These are phyloP conservation scores for Trichoderma parareesei DNA, from an alignment of 495 filamentous ascomycete genomes.

Conservation along the genomic window DNA sequence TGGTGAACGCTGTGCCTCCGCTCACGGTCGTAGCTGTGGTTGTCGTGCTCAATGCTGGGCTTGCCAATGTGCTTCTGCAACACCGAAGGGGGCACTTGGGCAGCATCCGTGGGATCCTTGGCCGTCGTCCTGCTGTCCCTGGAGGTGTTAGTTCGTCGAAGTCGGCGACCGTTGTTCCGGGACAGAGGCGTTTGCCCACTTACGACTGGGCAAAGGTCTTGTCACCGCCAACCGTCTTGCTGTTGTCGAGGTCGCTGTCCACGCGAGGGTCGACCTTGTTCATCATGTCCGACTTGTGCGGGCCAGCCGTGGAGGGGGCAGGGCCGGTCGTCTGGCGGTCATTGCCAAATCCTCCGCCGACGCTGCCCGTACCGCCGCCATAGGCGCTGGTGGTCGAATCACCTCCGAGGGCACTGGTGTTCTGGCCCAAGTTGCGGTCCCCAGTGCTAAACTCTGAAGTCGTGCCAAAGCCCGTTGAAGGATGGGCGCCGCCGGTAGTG, in stretches of 20 bases:
- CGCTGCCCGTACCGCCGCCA: conserved; percentile 25
- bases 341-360: conserved; percentile 19
- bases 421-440: conserved; percentile 1
- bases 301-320: conserved; percentile 31
- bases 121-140: neutral
- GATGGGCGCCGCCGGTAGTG: conserved; percentile 18
- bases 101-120: conserved; percentile 36
- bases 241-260: conserved; percentile 41
- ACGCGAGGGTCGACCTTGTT: conserved; percentile 51
- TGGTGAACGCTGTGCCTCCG: conserved; percentile 30
- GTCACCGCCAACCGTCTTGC: conserved; percentile 35
- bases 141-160: conserved; percentile 5
- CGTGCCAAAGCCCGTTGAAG: conserved; percentile 25
- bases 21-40: conserved; percentile 25
- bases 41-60: conserved; percentile 31
- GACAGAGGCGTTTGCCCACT: conserved; percentile 20
- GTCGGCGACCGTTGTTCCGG: neutral
- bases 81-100: conserved; percentile 41
- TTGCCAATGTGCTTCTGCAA: conserved; percentile 29
- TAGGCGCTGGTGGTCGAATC: conserved; percentile 15
- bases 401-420: conserved; percentile 10
- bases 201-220: conserved; percentile 38
- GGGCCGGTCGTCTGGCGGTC: conserved; percentile 20
- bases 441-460: conserved; percentile 16
- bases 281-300: conserved; percentile 40